phyloP scores from a whole-genome alignment of 306 rosid species.

The Quercus berberidifolia region DNA sequence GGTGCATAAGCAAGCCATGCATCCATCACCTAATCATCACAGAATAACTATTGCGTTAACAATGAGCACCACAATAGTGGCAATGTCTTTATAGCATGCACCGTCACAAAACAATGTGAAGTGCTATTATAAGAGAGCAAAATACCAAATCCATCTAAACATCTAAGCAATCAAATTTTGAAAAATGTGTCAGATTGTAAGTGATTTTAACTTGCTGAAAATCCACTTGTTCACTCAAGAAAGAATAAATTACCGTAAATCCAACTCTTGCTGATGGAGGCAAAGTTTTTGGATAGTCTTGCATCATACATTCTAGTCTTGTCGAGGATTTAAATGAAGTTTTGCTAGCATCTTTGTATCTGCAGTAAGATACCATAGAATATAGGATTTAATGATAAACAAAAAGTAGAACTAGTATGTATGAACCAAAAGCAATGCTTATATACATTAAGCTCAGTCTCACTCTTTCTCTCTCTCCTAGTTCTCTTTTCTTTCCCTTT shows the following conservation, averaged over 20 bases:
- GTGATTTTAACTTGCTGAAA: conserved; percentile 11
- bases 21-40: conserved; percentile 67
- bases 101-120: conserved; percentile 1
- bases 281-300: conserved; percentile 93
- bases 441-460: too few relatives aligned
- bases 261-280: conserved; percentile 90
- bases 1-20: conserved; percentile 98
- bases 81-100: background rate
- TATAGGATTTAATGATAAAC: background rate
- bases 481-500: too few relatives aligned
- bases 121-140: background rate
- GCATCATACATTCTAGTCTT: conserved; percentile 98
- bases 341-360: conserved; percentile 95
- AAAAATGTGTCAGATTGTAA: background rate
- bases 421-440: too few relatives aligned
- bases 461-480: too few relatives aligned
- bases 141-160: background rate
- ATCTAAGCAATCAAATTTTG: background rate
- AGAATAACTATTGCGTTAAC: conserved; percentile 21
- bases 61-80: background rate
- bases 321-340: conserved; percentile 94
- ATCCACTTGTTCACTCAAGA: conserved; percentile 4
- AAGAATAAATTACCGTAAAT: conserved; percentile 51
- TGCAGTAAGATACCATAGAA: conserved; percentile 31
- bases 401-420: background rate